These are phyloP conservation scores for Endogone sp. DNA, from an alignment of 192 early-diverging fungal genomes.

Conservation along the genomic window DNA sequence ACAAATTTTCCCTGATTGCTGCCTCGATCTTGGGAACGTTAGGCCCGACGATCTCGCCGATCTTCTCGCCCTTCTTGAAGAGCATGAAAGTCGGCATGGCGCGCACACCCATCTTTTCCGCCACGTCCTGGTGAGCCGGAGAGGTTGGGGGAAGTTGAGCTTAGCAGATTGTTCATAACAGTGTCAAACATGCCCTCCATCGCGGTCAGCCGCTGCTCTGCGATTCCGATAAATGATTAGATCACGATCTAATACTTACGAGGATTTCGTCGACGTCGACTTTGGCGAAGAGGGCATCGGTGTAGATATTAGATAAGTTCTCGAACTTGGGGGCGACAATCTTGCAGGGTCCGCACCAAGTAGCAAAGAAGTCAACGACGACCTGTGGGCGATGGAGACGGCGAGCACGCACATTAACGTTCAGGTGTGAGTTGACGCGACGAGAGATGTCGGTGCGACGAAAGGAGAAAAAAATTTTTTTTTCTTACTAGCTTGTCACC, in stretches of 20 bases:
- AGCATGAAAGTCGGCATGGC: constrained; percentile 60
- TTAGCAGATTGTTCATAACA: too few species aligned
- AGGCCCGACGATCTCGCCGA: constrained; percentile 42
- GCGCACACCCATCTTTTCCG: constrained; percentile 31
- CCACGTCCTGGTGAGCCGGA: constrained; percentile 29
- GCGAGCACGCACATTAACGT: too few species aligned
- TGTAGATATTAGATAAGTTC: constrained; percentile 14
- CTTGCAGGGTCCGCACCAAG: constrained; percentile 90
- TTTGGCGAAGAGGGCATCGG: constrained; percentile 67
- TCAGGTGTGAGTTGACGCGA: neutral
- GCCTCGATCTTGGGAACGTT: constrained; percentile 18
- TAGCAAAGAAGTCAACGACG: constrained; percentile 76
- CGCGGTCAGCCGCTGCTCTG: too few species aligned
- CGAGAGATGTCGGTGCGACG: neutral
- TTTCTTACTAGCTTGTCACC: constrained; percentile 15
- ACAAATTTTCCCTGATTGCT: constrained; percentile 12
- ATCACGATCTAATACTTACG: too few species aligned
- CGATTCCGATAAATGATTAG: too few species aligned
- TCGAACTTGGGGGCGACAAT: constrained; percentile 51
- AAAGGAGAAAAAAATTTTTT: constrained; percentile 1
- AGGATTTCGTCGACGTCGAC: constrained; percentile 77
- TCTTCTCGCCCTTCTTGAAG: constrained; percentile 46
- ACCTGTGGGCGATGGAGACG: constrained; percentile 26
- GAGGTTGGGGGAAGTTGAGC: neutral
- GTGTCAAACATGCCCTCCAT: too few species aligned